These are phyloP conservation scores for Ganoderma lucidum DNA, from an alignment of 1,284 basidiomycete species.

Conservation along the genomic window DNA sequence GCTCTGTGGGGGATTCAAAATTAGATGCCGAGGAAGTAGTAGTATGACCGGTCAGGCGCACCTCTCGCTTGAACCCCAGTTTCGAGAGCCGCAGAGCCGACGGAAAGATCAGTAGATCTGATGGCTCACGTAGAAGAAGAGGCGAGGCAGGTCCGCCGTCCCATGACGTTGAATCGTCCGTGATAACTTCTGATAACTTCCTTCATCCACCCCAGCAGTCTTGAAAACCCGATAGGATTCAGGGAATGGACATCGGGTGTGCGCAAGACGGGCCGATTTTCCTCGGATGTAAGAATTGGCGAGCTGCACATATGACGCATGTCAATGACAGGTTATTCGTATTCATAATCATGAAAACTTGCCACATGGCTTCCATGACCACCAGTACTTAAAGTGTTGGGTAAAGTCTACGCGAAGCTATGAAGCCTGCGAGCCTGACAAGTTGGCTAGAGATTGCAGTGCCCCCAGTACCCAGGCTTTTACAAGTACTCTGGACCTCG, in stretches of 20 bases:
- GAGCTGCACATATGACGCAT: no score
- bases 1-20: background rate
- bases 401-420: background rate
- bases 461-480: background rate
- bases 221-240: no score
- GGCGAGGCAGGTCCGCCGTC: background rate
- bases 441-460: background rate
- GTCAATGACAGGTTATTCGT: background rate
- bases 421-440: background rate
- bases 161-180: background rate
- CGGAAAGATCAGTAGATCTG: background rate
- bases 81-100: background rate
- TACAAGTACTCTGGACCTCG: background rate
- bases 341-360: background rate
- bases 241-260: no score
- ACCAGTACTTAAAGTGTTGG: background rate
- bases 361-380: background rate
- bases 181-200: background rate
- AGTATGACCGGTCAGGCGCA: slow-evolving; percentile 13
- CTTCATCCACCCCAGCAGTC: background rate
- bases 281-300: no score
- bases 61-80: background rate
- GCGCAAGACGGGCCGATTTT: no score
- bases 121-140: background rate
- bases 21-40: background rate